Evolutionary conservation across 2,329 filamentous ascomycete species (phyloP).

Genomic region (Nannizziopsis barbatae): DNA sequence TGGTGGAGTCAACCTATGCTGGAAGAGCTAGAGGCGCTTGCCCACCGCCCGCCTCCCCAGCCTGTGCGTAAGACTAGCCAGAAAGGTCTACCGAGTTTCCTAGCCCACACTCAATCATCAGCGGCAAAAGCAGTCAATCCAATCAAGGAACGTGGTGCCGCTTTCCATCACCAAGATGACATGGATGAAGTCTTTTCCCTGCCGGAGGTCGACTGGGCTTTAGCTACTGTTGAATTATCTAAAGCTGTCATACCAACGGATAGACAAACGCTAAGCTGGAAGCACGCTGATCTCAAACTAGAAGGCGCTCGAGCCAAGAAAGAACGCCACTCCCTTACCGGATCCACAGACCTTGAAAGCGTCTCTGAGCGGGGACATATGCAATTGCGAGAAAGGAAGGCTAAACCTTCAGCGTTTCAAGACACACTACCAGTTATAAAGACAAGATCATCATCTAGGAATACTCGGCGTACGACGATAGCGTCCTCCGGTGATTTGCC

Average conservation of each 20-base stretch:
- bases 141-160: constrained; percentile 42
- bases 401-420: constrained; percentile 37
- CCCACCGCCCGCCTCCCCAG: constrained; percentile 42
- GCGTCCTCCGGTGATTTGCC: constrained; percentile 42
- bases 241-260: constrained; percentile 68
- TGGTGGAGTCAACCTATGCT: constrained; percentile 63
- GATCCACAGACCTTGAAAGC: constrained; percentile 31
- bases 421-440: constrained; percentile 42
- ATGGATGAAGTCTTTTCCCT: constrained; percentile 39
- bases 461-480: constrained; percentile 51
- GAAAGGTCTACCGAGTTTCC: constrained; percentile 58
- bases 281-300: constrained; percentile 63
- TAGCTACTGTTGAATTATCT: constrained; percentile 71
- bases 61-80: constrained; percentile 46
- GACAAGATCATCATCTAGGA: constrained; percentile 27
- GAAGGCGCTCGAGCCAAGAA: constrained; percentile 52
- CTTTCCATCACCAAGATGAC: constrained; percentile 32
- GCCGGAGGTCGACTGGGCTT: constrained; percentile 74
- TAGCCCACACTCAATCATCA: constrained; percentile 77
- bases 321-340: constrained; percentile 52
- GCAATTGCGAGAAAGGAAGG: constrained; percentile 62
- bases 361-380: constrained; percentile 49
- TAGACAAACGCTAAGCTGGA: constrained; percentile 64
- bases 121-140: constrained; percentile 65
- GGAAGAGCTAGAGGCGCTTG: constrained; percentile 55